Evolutionary conservation across 495 filamentous ascomycete genomes (phyloP).

Genomic region (Neurospora sp.): DNA sequence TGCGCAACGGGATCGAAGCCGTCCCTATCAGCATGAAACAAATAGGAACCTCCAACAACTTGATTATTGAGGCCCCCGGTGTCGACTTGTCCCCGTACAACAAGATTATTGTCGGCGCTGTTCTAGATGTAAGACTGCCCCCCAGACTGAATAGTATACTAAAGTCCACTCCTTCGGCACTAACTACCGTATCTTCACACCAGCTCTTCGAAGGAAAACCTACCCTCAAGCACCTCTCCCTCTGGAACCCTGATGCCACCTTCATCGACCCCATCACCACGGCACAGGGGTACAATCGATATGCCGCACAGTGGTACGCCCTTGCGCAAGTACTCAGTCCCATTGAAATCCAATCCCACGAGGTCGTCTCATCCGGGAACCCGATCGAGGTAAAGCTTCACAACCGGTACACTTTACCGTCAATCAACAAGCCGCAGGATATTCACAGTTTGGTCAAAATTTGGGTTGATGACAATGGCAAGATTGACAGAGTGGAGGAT

Average conservation of each 20-base stretch:
- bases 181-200: neutral
- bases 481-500: conserved; percentile 46
- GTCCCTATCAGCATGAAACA: conserved; percentile 6
- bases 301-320: conserved; percentile 43
- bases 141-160: neutral
- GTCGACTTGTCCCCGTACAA: conserved; percentile 36
- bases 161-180: neutral
- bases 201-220: conserved; percentile 48
- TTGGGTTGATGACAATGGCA: conserved; percentile 27
- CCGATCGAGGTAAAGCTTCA: conserved; percentile 44
- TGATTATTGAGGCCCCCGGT: conserved; percentile 37
- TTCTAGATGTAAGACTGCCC: conserved; percentile 37
- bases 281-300: conserved; percentile 40
- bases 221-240: conserved; percentile 42
- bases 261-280: conserved; percentile 44
- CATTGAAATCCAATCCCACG: conserved; percentile 36
- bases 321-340: conserved; percentile 16
- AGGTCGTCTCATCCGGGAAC: conserved; percentile 41
- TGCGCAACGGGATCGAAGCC: neutral
- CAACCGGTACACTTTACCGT: conserved; percentile 45
- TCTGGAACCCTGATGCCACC: conserved; percentile 38
- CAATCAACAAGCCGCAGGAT: conserved; percentile 39
- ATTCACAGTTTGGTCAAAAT: conserved; percentile 43
- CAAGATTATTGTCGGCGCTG: conserved; percentile 41
- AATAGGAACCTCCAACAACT: conserved; percentile 35